Evolutionary conservation across 805 yeast species (phyloP).

Genomic region (Brettanomyces naardenensis): DNA sequence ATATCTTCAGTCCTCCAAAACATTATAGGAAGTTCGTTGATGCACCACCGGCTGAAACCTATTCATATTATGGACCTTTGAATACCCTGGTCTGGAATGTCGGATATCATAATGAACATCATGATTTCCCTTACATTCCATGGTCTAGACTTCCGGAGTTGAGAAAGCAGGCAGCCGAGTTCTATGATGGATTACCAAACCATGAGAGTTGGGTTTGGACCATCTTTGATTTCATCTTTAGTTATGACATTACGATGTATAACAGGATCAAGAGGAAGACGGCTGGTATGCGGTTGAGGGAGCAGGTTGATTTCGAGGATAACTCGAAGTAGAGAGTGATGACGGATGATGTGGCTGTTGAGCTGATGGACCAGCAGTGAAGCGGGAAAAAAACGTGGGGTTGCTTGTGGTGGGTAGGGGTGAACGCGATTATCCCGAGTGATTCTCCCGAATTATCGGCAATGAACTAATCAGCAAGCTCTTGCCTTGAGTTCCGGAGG

Average conservation of each 20-base stretch:
- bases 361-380: too few species aligned
- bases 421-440: too few species aligned
- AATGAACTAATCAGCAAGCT: too few species aligned
- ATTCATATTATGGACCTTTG: conserved; percentile 77
- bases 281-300: conserved; percentile 26
- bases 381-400: too few species aligned
- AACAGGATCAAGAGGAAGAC: conserved; percentile 68
- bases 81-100: conserved; percentile 84
- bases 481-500: too few species aligned
- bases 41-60: conserved; percentile 69
- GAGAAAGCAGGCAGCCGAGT: conserved; percentile 64
- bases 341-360: too few species aligned
- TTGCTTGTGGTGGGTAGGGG: too few species aligned
- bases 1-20: conserved; percentile 54
- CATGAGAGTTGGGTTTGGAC: conserved; percentile 77
- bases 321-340: conserved; percentile 22
- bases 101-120: conserved; percentile 92
- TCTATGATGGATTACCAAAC: conserved; percentile 70
- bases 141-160: conserved; percentile 74
- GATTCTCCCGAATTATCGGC: too few species aligned
- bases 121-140: conserved; percentile 89
- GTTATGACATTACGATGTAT: conserved; percentile 63
- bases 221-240: conserved; percentile 60
- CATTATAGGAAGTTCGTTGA: conserved; percentile 22
- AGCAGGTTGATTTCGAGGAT: conserved; percentile 25